phyloP scores from a whole-genome alignment of 2,329 filamentous ascomycete species.

The Neophaeococcomyces aloes region DNA sequence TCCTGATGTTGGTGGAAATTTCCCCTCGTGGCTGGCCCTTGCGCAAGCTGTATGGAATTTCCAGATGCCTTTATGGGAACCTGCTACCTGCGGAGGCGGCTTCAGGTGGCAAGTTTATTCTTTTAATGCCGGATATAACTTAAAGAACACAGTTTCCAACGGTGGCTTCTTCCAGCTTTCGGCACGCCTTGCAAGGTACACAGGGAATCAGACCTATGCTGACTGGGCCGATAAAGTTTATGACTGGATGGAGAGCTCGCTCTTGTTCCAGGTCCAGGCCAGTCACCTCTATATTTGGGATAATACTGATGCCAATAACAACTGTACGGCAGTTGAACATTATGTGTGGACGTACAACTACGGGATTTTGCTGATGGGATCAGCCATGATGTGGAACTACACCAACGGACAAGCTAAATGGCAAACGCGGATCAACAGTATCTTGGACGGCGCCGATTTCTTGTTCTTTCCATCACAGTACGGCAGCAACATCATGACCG shows the following conservation, averaged over 20 bases:
- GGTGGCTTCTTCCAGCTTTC: conserved; percentile 43
- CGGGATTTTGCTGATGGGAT: conserved; percentile 49
- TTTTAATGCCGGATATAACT: conserved; percentile 41
- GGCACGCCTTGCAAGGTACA: conserved; percentile 31
- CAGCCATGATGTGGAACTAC: conserved; percentile 58
- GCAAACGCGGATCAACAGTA: conserved; percentile 45
- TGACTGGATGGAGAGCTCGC: conserved; percentile 44
- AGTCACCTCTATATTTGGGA: conserved; percentile 45
- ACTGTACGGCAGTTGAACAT: conserved; percentile 52
- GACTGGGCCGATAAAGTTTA: conserved; percentile 29
- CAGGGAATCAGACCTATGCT: conserved; percentile 30
- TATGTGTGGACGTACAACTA: conserved; percentile 58
- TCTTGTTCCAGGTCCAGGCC: conserved; percentile 46
- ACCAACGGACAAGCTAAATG: conserved; percentile 46
- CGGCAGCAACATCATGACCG: conserved; percentile 48
- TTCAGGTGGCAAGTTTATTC: conserved; percentile 69
- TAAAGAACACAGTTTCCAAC: conserved; percentile 45
- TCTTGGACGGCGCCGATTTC: conserved; percentile 40
- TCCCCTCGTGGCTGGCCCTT: conserved; percentile 60
- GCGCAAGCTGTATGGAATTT: conserved; percentile 69
- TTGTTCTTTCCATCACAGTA: conserved; percentile 41
- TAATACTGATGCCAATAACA: conserved; percentile 45
- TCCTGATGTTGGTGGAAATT: conserved; percentile 29
- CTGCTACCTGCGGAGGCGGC: conserved; percentile 55
- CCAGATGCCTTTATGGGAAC: conserved; percentile 60